Evolutionary conservation across 2,329 filamentous ascomycete genomes (phyloP).

Genomic region (Sporothrix luriei): DNA sequence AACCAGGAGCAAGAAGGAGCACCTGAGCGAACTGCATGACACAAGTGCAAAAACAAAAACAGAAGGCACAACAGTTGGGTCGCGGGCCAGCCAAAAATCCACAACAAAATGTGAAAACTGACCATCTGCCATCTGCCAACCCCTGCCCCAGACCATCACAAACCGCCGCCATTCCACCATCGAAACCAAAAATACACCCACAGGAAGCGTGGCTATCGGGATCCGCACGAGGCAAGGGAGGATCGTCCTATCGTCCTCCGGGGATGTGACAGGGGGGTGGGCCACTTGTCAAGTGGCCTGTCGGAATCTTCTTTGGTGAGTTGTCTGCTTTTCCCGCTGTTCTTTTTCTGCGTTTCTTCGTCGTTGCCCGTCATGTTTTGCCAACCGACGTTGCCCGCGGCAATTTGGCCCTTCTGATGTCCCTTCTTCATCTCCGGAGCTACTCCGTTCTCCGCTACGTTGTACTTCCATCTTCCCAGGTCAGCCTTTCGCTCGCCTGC

Average conservation of each 20-base stretch:
- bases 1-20: conserved; percentile 2
- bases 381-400: conserved; percentile 3
- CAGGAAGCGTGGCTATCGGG: conserved; percentile 2
- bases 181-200: conserved; percentile 14
- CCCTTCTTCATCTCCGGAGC: not conserved
- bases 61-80: not conserved
- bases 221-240: conserved; percentile 24
- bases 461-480: not conserved
- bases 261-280: not conserved
- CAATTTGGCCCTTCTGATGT: conserved; percentile 3
- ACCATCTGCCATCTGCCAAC: not conserved
- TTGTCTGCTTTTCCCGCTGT: not conserved
- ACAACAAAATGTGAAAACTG: conserved; percentile 3
- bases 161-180: not conserved
- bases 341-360: not conserved
- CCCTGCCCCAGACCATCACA: conserved; percentile 1
- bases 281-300: not conserved
- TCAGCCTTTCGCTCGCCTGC: not conserved
- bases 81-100: not conserved
- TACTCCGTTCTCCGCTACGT: no score
- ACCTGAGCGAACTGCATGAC: not conserved
- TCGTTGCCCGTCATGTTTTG: not conserved
- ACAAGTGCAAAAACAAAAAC: not conserved
- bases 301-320: conserved; percentile 10
- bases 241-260: conserved; percentile 4